A percentile compares a stretch with the other conserved stretches of the same genome.
phyloP scores from a whole-genome alignment of 129 eudicot species.

The Kitagawia praeruptora region DNA sequence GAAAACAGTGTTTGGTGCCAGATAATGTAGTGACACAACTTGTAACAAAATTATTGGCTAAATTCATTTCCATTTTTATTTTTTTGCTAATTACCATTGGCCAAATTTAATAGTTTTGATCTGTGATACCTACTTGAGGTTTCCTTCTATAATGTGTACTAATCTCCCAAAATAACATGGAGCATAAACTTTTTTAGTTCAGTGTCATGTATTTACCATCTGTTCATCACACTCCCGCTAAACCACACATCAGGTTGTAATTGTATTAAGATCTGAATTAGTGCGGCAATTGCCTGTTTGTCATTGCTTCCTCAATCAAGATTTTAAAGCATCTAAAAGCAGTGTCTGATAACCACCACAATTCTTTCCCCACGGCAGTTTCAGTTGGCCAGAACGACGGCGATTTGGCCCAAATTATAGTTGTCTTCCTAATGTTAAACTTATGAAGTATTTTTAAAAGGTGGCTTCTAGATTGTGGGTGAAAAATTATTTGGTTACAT shows the following conservation, averaged over 20 bases:
- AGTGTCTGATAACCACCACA: background rate
- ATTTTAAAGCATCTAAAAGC: too few relatives aligned
- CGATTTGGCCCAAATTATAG: background rate
- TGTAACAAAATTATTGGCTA: background rate
- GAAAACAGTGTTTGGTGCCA: conserved; percentile 15
- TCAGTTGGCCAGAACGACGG: background rate
- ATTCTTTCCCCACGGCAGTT: background rate
- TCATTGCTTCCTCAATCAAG: background rate
- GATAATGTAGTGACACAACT: conserved; percentile 9
- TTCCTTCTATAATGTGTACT: background rate
- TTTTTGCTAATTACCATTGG: background rate
- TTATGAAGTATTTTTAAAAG: too few relatives aligned
- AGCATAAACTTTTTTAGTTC: background rate
- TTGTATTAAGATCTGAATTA: background rate
- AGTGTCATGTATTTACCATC: background rate
- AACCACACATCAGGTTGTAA: background rate
- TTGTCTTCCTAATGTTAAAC: too few relatives aligned
- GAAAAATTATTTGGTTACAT: too few relatives aligned
- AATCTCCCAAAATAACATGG: background rate
- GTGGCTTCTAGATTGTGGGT: too few relatives aligned
- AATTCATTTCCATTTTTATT: background rate
- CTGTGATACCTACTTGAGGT: background rate
- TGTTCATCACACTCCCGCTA: background rate
- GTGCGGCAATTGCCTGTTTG: background rate
- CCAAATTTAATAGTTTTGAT: background rate